Conservation (phyloP, 257 asterid genomes). For the Orobanche coerulescens region DNA sequence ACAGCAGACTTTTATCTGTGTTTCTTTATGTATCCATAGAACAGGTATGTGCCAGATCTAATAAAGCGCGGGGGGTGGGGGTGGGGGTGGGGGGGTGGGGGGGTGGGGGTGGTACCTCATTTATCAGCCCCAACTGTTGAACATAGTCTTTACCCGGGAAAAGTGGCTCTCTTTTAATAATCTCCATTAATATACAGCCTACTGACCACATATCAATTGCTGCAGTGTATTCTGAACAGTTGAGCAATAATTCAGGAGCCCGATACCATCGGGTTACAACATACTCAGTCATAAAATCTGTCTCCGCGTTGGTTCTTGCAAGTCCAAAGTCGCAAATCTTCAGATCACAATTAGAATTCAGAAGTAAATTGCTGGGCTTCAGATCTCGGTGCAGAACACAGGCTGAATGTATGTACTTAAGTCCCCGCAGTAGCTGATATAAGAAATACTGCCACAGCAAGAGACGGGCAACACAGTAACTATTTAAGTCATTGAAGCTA, state of each 20-base stretch:
- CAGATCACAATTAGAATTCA: slow-evolving; percentile 54
- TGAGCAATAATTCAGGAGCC: slow-evolving; percentile 59
- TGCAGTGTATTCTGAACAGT: slow-evolving; percentile 60
- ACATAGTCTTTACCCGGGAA: slow-evolving; percentile 65
- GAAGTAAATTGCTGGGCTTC: slow-evolving; percentile 53
- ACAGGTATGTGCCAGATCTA: not conserved
- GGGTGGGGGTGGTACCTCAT: slow-evolving; percentile 31
- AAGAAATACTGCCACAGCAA: slow-evolving; percentile 46
- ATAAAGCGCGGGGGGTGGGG: not conserved
- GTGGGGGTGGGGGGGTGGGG: not conserved
- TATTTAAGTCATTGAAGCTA: not conserved
- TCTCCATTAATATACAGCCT: slow-evolving; percentile 65
- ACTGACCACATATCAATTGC: slow-evolving; percentile 72
- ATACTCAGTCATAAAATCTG: slow-evolving; percentile 51
- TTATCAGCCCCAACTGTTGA: slow-evolving; percentile 56
- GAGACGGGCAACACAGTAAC: slow-evolving; percentile 6
- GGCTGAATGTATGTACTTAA: slow-evolving; percentile 51
- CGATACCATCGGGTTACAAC: slow-evolving; percentile 59
- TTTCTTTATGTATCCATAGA: not conserved
- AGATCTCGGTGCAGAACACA: slow-evolving; percentile 53
- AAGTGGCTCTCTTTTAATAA: slow-evolving; percentile 50
- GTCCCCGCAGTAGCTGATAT: slow-evolving; percentile 46
- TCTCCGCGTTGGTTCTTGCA: slow-evolving; percentile 45
- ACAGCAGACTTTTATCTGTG: not conserved
- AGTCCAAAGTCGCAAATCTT: slow-evolving; percentile 63